Evolutionary conservation across 139 green algal genomes (phyloP).

Genomic region (Eudorina sp.): DNA sequence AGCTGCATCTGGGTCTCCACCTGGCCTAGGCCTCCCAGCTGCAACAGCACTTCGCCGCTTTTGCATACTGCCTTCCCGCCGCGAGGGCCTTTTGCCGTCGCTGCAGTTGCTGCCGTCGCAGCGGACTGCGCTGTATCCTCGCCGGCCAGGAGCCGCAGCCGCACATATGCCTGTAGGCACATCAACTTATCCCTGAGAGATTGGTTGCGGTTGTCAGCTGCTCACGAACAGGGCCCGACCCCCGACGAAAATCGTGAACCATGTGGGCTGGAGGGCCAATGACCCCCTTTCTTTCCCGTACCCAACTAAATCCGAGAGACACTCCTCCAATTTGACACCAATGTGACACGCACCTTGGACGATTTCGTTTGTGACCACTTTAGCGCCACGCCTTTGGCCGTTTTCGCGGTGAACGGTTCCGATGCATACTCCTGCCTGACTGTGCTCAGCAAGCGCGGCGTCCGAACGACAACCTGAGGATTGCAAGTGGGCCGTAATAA

Average conservation of each 20-base stretch:
- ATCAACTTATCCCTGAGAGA: no score
- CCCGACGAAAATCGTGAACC: no score
- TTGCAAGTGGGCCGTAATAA: no score
- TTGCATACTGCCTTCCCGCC: background rate
- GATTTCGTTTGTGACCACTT: background rate
- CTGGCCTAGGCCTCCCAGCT: background rate
- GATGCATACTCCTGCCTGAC: background rate
- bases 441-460: constrained; percentile 8
- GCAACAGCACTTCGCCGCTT: background rate
- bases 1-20: background rate
- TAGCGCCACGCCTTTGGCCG: background rate
- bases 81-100: background rate
- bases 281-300: no score
- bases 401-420: background rate
- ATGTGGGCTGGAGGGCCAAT: no score
- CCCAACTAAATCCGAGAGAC: no score
- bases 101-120: background rate
- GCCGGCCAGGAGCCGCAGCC: background rate
- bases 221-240: no score
- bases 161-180: background rate
- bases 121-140: background rate
- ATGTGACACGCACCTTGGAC: background rate
- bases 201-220: no score
- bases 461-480: constrained; percentile 31
- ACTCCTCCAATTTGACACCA: no score